Percentiles rank a stretch among this genome's conserved stretches.
Conservation (phyloP, 306 rosid genomes). For the Pterocarpus macrocarpus region DNA sequence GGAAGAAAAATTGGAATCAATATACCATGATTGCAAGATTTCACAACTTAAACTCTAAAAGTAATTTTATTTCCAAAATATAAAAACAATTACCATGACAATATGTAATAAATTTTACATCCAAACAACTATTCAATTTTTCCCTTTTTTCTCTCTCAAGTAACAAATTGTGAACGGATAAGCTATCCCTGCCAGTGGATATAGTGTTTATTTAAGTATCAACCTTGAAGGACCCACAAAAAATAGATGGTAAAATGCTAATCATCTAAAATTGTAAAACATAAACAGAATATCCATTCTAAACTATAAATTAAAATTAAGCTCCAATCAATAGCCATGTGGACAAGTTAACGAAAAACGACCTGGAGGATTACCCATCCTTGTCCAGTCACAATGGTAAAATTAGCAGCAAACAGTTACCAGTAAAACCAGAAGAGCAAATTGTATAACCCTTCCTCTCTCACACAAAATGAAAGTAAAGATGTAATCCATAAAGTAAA, state of each 20-base stretch:
- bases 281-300: not conserved
- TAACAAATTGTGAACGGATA: not conserved
- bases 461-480: not conserved
- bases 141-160: not conserved
- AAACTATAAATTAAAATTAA: not conserved
- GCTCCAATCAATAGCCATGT: not conserved
- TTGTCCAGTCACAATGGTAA: not conserved
- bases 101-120: not conserved
- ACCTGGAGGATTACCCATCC: not conserved
- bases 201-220: not conserved
- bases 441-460: conserved; percentile 1
- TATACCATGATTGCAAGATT: not conserved
- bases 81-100: not conserved
- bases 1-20: conserved; percentile 8
- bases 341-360: not conserved
- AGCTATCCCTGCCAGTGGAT: not conserved
- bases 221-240: conserved; percentile 10
- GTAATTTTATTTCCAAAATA: not conserved
- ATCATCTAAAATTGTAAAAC: conserved; percentile 2
- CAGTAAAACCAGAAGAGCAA: conserved; percentile 2
- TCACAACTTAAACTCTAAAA: conserved; percentile 1
- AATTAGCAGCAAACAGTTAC: not conserved
- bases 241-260: not conserved
- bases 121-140: not conserved
- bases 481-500: not conserved